Base-by-base conservation (phyloP, 176 grass and related monocot genomes). In the Urochloa ruziziensis region DNA sequence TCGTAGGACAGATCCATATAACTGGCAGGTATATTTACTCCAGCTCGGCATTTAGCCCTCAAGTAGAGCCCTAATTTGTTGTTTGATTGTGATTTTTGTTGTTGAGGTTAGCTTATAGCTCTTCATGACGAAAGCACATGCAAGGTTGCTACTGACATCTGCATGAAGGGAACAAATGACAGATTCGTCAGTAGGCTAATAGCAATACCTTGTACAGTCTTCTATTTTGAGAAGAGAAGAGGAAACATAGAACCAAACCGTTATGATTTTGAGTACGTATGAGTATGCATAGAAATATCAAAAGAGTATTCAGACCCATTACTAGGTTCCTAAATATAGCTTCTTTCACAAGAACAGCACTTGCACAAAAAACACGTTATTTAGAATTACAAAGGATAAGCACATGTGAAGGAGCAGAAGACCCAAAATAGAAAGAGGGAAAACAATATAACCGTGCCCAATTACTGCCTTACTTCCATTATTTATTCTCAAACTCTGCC, bases 1-100 rank as follows among this genome's bases (percentile, higher is more conserved):
- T 78, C 85, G 36, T 86, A 69, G 17, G 73, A 75, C 67, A 5
- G 51, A 37, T 84, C 53, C 53, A 9, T 7, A 43, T 34, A 17
- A 49, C 68, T 76, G 54, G 54, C 63, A 57, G 62, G 62, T 84
- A 63, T 75, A 69, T 70, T 81, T 70, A 33, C 15, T 67, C 70
- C 53, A 39, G 42, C 62, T 52, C 3, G 13, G 47, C 61, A 40
- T 23, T 16, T 25, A 59, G n/a, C 9, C 74, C 76, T 32, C 3
- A 17, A n/a, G 7, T 4, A 66, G 13, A 33, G 10, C 29, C 18
- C 18, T 6, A 78, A 0, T 19, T 57, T 77, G 21, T 67, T 65
- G 10, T 42, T 75, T 58, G 11, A 58, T 40, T 65, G 3, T 67
- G 17, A 15, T 14, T 60, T 17, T 16, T 80, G 15, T 27, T 64